These are phyloP conservation scores for Sequoia sempervirens DNA, from an alignment of 75 land plant genomes.

Conservation along the genomic window DNA sequence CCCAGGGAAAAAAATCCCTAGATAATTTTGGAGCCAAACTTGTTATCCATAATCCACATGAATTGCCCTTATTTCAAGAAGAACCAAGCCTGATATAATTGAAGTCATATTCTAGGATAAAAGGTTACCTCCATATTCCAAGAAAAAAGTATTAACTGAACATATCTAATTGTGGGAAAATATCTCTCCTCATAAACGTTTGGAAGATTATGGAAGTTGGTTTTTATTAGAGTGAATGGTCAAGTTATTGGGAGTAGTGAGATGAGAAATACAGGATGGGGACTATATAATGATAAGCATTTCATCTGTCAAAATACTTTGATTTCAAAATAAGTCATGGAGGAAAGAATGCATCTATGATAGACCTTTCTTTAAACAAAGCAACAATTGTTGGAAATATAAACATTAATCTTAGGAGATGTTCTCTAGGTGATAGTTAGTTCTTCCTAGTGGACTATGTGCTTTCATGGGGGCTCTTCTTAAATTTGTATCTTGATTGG, in stretches of 20 bases:
- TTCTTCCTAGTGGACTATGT: too few relatives aligned
- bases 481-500: too few relatives aligned
- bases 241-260: neutral
- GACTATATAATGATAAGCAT: too few relatives aligned
- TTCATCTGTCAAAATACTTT: too few relatives aligned
- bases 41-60: conserved; percentile 97
- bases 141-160: neutral
- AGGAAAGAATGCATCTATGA: too few relatives aligned
- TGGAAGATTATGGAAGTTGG: neutral
- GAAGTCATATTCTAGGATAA: neutral
- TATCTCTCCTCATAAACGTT: neutral
- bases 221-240: neutral
- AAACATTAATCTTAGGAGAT: too few relatives aligned
- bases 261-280: too few relatives aligned
- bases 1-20: conserved; percentile 88
- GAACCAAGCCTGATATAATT: conserved; percentile 65
- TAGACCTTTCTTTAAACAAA: too few relatives aligned
- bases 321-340: too few relatives aligned
- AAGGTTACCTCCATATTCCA: neutral
- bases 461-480: too few relatives aligned
- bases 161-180: neutral
- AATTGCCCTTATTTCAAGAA: conserved; percentile 90
- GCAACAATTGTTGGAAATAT: too few relatives aligned
- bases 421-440: too few relatives aligned
- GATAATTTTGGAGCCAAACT: conserved; percentile 87